Evolutionary conservation across 441 rosid genomes (phyloP), one percentile per base, ranked within the genome.

Genomic region (Aleurites moluccanus): DNA sequence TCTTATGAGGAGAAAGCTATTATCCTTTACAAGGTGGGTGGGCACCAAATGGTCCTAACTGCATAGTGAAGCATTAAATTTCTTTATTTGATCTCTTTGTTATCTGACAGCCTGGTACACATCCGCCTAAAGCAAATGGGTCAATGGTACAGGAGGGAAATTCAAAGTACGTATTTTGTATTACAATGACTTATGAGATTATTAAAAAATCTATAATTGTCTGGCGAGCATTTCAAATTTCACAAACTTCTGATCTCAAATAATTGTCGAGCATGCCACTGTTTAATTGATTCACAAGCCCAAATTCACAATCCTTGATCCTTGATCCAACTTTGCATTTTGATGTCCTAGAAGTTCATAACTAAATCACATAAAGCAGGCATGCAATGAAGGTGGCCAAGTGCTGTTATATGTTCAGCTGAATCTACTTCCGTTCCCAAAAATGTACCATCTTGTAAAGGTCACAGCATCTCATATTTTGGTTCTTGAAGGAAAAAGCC

Each of bases 1-100:
- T 70, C 85, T 68, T 83, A 63, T 23, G 96, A 91, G 76, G 96
- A 92, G 85, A 93, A 89, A 86, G 97, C 99, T 70, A 90, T 96
- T 74, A 91, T 93, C 72, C 91, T 96, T 76, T 93, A 91, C 84
- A 84, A 87, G 83, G 99, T 96, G 64, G 78, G 78, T 71, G 67
- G 53, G 9, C 70, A 35, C 49, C 47, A 49, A 63, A 67, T 74
- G 21, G 66, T 66, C 73, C 71, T 33, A 67, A 59, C 75, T 70
- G 55, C 61, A 64, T 25, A 2, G 44, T 70, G 35, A 64, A 14
- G 16, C 45, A 42, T 44, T 47, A 42, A 20, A 72, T 60, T 59
- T 14, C 64, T 70, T 65, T 77, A 69, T 74, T 69, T 70, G 10
- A 49, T 85, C 42, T 76, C 66, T 55, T 73, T 80, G 69, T 73